phyloP scores from a whole-genome alignment of 345 rosid genomes.

The Rhodamnia argentea region DNA sequence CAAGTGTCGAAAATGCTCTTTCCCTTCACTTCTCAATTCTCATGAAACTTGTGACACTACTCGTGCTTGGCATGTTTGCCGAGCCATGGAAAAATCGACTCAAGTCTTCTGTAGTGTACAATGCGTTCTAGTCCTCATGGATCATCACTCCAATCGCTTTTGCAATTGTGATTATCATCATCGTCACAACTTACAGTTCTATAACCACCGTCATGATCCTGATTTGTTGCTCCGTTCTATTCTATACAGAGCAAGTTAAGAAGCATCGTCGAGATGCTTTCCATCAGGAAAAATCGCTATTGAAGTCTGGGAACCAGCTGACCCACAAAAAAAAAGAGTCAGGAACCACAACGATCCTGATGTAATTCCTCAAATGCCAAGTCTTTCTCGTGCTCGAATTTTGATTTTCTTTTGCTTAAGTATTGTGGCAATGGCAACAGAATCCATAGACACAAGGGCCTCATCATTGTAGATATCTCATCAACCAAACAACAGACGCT shows the following conservation, averaged over 20 bases:
- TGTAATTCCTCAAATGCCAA: neutral
- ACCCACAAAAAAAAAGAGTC: too few species aligned
- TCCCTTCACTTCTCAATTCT: neutral
- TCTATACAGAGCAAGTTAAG: neutral
- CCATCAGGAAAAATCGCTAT: neutral
- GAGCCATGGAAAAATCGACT: neutral
- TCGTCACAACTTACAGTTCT: neutral
- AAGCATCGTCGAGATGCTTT: neutral
- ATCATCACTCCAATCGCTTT: neutral
- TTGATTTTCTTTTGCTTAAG: neutral
- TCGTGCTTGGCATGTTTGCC: neutral
- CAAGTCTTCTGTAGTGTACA: neutral
- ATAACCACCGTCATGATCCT: neutral
- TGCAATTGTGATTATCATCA: neutral
- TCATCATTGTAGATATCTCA: neutral
- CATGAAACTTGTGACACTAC: neutral
- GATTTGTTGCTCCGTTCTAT: neutral
- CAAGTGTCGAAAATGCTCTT: neutral
- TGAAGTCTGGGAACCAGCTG: neutral
- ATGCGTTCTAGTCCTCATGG: neutral
- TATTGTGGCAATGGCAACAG: neutral
- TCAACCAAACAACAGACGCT: neutral
- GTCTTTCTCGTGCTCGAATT: neutral
- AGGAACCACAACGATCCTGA: neutral
- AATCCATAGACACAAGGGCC: neutral